phyloP scores from a whole-genome alignment of 1,284 basidiomycete species.

The Trichosporon coremiiforme region DNA sequence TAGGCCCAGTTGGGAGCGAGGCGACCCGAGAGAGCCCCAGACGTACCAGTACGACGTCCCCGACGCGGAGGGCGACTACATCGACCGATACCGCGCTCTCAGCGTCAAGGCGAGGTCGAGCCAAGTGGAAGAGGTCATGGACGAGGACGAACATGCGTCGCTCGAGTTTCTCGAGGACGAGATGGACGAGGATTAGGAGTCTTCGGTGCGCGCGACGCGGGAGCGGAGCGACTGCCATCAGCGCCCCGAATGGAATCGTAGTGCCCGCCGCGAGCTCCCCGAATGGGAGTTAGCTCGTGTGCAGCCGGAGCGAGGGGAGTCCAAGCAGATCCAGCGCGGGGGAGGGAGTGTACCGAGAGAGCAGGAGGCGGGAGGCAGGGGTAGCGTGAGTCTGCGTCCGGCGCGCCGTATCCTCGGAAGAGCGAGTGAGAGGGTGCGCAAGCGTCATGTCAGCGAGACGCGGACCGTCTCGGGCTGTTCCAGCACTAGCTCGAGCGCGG shows the following conservation, averaged over 20 bases:
- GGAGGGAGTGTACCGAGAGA: no score
- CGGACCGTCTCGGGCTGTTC: not conserved
- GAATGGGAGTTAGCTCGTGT: no score
- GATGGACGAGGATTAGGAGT: conserved; percentile 18
- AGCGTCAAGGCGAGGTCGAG: not conserved
- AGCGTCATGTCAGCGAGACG: not conserved
- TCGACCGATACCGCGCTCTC: conserved; percentile 11
- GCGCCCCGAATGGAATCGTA: no score
- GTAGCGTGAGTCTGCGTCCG: no score
- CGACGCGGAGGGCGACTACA: conserved; percentile 18
- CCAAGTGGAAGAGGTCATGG: conserved; percentile 14
- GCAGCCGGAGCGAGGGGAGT: no score
- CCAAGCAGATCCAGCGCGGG: no score
- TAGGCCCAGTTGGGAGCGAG: conserved; percentile 46
- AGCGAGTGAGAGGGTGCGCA: no score
- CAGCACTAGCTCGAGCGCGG: no score
- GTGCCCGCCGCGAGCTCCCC: no score
- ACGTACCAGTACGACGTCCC: conserved; percentile 39
- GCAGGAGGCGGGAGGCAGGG: no score
- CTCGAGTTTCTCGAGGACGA: conserved; percentile 14
- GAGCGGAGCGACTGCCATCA: no score
- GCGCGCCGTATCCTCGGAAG: no score
- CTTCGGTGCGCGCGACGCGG: not conserved
- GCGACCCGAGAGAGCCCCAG: conserved; percentile 39
- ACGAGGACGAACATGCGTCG: conserved; percentile 6